Evolutionary conservation across 2,329 filamentous ascomycete species (phyloP).

Genomic region (Emmonsiellopsis sp.): DNA sequence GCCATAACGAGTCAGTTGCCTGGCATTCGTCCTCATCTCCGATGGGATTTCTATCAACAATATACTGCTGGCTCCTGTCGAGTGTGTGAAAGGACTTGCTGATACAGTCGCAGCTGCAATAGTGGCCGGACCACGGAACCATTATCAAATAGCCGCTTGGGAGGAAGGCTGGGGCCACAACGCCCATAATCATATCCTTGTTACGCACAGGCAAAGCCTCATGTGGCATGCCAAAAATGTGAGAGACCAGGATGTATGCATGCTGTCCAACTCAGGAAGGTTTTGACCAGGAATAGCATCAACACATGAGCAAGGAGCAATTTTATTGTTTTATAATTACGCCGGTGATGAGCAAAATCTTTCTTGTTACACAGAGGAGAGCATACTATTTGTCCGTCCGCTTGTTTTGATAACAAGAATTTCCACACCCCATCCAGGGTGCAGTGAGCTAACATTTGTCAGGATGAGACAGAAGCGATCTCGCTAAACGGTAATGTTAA

Average conservation of each 20-base stretch:
- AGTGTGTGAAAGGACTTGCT: neutral
- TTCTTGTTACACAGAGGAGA: neutral
- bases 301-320: neutral
- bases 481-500: neutral
- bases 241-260: neutral
- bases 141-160: neutral
- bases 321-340: neutral
- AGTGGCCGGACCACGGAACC: neutral
- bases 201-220: neutral
- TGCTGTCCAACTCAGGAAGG: neutral
- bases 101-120: neutral
- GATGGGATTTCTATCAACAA: neutral
- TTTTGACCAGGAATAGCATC: neutral
- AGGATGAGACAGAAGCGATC: neutral
- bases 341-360: neutral
- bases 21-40: neutral
- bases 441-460: neutral
- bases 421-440: neutral
- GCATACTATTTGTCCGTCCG: neutral
- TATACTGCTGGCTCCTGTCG: neutral
- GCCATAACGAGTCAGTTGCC: slow-evolving; percentile 4
- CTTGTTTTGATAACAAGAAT: neutral
- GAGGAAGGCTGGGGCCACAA: neutral
- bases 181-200: neutral
- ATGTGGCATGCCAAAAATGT: neutral